These are phyloP conservation scores for Aspergillus ustus DNA, from an alignment of 2,329 filamentous ascomycete species.

Conservation along the genomic window DNA sequence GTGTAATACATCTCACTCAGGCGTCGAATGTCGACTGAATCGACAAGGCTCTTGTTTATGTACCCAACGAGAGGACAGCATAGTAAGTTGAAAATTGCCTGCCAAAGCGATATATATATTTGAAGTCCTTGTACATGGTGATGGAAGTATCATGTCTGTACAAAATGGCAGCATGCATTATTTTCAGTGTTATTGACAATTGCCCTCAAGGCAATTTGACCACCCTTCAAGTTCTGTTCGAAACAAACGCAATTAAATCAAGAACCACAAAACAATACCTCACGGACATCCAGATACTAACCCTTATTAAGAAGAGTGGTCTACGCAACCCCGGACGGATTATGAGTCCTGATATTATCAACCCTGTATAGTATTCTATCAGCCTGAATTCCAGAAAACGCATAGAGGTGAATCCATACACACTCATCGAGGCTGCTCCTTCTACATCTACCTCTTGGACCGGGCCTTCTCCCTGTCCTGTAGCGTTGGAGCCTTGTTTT, in stretches of 20 bases:
- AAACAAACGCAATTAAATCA: background rate
- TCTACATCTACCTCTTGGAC: slow-evolving; percentile 8
- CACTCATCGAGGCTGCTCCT: slow-evolving; percentile 5
- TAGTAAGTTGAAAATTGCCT: too few species aligned
- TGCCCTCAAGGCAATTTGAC: background rate
- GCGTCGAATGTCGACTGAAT: background rate
- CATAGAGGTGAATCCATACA: slow-evolving; percentile 1
- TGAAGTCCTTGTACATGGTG: background rate
- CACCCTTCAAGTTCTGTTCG: background rate
- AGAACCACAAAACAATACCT: background rate
- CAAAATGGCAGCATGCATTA: background rate
- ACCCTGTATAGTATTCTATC: background rate
- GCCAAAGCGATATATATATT: too few species aligned
- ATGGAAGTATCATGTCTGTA: background rate
- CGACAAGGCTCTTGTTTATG: too few species aligned
- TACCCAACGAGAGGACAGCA: too few species aligned
- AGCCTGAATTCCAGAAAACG: background rate
- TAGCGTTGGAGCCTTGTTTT: slow-evolving; percentile 7
- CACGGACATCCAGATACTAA: background rate
- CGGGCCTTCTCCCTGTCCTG: slow-evolving; percentile 7
- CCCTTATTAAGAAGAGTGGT: background rate
- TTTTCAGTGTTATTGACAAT: background rate
- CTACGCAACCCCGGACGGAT: slow-evolving; percentile 7
- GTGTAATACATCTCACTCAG: background rate
- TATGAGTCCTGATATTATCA: slow-evolving; percentile 1